These are phyloP conservation scores for Fraxinus paxiana DNA, from an alignment of 305 asterid species.

Conservation along the genomic window DNA sequence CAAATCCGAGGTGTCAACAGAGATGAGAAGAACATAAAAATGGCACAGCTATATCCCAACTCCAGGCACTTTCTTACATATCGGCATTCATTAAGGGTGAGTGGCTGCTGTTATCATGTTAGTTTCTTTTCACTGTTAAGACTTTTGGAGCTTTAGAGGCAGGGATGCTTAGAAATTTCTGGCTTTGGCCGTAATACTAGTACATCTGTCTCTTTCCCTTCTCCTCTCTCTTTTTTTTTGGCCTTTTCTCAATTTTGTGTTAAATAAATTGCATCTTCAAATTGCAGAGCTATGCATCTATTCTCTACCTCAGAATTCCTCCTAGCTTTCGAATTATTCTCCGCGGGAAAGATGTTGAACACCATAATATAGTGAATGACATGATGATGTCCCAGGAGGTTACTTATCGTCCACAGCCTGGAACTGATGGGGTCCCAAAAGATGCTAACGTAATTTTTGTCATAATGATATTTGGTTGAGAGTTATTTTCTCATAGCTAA, in stretches of 20 bases:
- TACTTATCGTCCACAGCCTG: constrained; percentile 85
- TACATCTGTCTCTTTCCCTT: neutral
- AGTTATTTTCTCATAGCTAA: constrained; percentile 5
- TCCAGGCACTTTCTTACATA: constrained; percentile 93
- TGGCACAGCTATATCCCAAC: constrained; percentile 77
- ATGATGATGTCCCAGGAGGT: constrained; percentile 97
- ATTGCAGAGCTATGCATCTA: constrained; percentile 87
- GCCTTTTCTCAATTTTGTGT: neutral
- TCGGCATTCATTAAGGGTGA: constrained; percentile 90
- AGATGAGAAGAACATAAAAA: constrained; percentile 79
- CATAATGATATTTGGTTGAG: constrained; percentile 6
- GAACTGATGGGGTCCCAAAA: constrained; percentile 62
- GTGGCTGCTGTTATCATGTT: constrained; percentile 19
- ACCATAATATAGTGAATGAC: constrained; percentile 91
- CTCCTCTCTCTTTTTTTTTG: neutral
- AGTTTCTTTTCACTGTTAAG: constrained; percentile 5
- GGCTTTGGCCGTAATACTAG: neutral
- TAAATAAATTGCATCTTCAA: constrained; percentile 23
- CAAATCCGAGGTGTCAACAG: constrained; percentile 97
- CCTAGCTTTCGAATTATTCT: constrained; percentile 72
- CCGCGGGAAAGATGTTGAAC: constrained; percentile 90
- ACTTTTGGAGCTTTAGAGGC: constrained; percentile 3
- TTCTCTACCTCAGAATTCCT: constrained; percentile 88
- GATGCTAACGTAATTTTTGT: constrained; percentile 54
- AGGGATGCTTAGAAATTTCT: constrained; percentile 1